Evolutionary conservation across 208 protist species (phyloP), one percentile per base, ranked within the genome.

Genomic region (Porcisia hertigi): DNA sequence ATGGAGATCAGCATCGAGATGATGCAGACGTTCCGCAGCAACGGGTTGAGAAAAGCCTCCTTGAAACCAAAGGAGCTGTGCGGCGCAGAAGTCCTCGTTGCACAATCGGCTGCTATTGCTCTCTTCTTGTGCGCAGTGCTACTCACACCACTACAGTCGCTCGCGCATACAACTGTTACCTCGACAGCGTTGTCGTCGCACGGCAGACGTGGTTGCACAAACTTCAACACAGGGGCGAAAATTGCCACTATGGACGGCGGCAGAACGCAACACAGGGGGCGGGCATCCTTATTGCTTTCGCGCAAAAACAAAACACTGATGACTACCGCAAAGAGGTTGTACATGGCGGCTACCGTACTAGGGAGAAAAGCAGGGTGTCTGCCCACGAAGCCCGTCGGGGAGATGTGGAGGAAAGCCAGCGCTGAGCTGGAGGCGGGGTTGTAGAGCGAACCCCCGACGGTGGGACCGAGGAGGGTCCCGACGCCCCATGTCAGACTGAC

Each of bases 401-500:
- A 82, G 9, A 91, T 69, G 69, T 66, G 54, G 39, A 82, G 47
- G 43, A 75, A 93, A 36, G 65, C 30, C 11, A 87, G 49, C 6
- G 20, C 41, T 47, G 69, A 1, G 53, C 63, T 86, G 5, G 81
- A 54, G 0, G 66, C 87, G 0, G 92, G 92, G 69, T 94, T 73
- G 76, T 96, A 96, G 52, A 96, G 81, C 49, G 86, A 84, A 18
- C 92, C 92, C 14, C 92, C 92, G 23, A 92, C 77, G 12, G 80
- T 62, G 6, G 89, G 88, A 18, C 92, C 92, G 36, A 96, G 77
- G 8, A 94, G 82, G 14, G 85, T 89, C n/a, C 92, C 92, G 0
- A 92, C 69, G 30, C 90, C 87, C 89, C 89, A 96, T 3, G 88
- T 90, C 72, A 99, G 98, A 75, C 96, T 99, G 49, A 99, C 97